Base-by-base conservation (phyloP, 169 alveolate species). In the Theileria orientalis region DNA sequence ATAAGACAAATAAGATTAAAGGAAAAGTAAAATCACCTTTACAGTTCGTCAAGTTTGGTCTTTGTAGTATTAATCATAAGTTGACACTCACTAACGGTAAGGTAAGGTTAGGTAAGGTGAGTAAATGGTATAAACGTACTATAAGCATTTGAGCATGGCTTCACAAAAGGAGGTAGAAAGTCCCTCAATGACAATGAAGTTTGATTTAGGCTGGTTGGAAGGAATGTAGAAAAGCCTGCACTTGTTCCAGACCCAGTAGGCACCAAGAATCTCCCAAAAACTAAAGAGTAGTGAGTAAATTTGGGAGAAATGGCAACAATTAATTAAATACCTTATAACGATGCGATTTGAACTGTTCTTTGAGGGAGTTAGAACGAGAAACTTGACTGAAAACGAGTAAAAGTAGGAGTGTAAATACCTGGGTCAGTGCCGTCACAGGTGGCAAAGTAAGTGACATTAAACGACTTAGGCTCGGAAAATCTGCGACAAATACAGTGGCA, bases 371-470 rank as follows among this genome's bases (percentile, higher is more conserved):
- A 79, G 73, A 40, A 73, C 83, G 44, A 79, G 64, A 47, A 79
- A 79, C 37, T 79, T 79, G 56, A 33, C 30, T 19, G 72, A 75
- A 47, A 46, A 71, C 14, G 62, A 41, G 44, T 70, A 63, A 29
- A 68, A 63, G 37, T 62, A 74, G 1, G 42, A 49, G 49, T 44
- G 47, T 62, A 69, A 46, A 54, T 79, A 44, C 54, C 27, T 6
- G 87, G 87, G 68, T 79, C 87, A 14, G 87, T 72, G 46, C 87
- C 87, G 61, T 79, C 87, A 61, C 87, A 79, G 1, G 60, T 49
- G 69, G 73, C 71, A 69, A 59, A 79, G 69, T 78, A 79, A 52
- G 83, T 79, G 13, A 46, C 63, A 23, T 72, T 68, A 49, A 62
- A 70, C 14, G 73, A 16, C 51, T 68, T 74, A 40, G 87, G 87